Conservation (phyloP, 2,329 filamentous ascomycete species). For the Trichoderma sp. region DNA sequence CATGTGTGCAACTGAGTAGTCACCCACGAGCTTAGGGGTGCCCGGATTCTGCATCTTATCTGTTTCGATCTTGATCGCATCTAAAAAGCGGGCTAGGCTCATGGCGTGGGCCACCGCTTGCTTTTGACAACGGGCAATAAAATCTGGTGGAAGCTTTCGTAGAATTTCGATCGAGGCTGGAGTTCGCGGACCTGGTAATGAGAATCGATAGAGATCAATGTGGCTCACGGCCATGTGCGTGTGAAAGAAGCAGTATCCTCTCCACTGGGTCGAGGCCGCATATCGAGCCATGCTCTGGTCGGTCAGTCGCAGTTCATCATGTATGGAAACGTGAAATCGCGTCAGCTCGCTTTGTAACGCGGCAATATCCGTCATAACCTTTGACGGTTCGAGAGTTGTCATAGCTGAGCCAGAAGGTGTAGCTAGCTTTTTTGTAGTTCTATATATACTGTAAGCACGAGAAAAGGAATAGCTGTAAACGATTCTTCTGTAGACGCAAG, state of each 20-base stretch:
- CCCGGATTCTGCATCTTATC: slow-evolving; percentile 32
- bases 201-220: slow-evolving; percentile 45
- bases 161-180: slow-evolving; percentile 38
- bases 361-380: slow-evolving; percentile 42
- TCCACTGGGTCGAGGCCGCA: slow-evolving; percentile 36
- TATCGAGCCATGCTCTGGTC: slow-evolving; percentile 40
- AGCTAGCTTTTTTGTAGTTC: slow-evolving; percentile 35
- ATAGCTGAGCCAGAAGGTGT: slow-evolving; percentile 26
- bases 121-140: slow-evolving; percentile 41
- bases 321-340: slow-evolving; percentile 40
- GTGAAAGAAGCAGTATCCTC: slow-evolving; percentile 43
- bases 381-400: slow-evolving; percentile 39
- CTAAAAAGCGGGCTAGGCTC: slow-evolving; percentile 41
- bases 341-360: slow-evolving; percentile 42
- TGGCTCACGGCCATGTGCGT: slow-evolving; percentile 41
- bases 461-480: no score
- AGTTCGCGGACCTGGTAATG: slow-evolving; percentile 41
- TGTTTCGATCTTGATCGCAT: slow-evolving; percentile 37
- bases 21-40: slow-evolving; percentile 35
- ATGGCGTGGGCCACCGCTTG: slow-evolving; percentile 45
- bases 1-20: slow-evolving; percentile 38
- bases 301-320: slow-evolving; percentile 38
- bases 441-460: slow-evolving; percentile 19
- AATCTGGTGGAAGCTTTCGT: slow-evolving; percentile 40
- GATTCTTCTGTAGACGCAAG: neutral